A percentile compares a stretch with the other conserved stretches of the same genome.
Evolutionary conservation across 129 eudicot genomes (phyloP).

Genomic region (Scalesia atractyloides): DNA sequence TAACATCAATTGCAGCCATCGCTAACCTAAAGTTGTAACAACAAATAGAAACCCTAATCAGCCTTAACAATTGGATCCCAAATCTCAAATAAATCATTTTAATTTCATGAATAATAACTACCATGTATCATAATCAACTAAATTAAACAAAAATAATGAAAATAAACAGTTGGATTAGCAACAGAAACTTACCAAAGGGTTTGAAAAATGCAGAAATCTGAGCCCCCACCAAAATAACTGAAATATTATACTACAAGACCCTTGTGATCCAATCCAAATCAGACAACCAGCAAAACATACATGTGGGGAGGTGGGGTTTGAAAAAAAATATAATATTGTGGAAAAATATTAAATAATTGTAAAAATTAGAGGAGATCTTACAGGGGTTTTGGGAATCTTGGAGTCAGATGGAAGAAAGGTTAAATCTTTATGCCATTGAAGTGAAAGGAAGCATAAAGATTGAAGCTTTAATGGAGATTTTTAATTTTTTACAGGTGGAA

Average conservation of each 20-base stretch:
- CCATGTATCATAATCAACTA: not conserved
- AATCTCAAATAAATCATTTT: constrained; percentile 4
- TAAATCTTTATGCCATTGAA: not conserved
- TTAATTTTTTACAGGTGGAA: not conserved
- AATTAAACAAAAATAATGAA: not conserved
- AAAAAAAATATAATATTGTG: constrained; percentile 14
- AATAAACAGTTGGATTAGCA: no score
- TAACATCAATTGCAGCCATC: constrained; percentile 60
- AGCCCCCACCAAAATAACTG: constrained; percentile 23
- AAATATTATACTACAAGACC: constrained; percentile 30
- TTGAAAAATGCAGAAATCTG: constrained; percentile 30
- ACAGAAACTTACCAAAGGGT: constrained; percentile 14
- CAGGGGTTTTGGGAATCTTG: constrained; percentile 32
- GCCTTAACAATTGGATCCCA: constrained; percentile 10
- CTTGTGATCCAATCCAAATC: constrained; percentile 69
- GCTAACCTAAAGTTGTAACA: constrained; percentile 14
- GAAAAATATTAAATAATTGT: not conserved
- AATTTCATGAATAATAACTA: not conserved
- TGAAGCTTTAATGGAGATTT: constrained; percentile 14
- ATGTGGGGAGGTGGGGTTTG: constrained; percentile 53
- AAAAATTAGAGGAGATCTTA: constrained; percentile 17
- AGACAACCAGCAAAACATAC: constrained; percentile 60
- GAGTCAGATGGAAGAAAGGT: constrained; percentile 15
- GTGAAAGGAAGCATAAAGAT: constrained; percentile 8
- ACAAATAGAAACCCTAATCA: constrained; percentile 31